Evolutionary conservation across 2,329 filamentous ascomycete genomes (phyloP).

Genomic region (Phyllosticta paracitricarpa): DNA sequence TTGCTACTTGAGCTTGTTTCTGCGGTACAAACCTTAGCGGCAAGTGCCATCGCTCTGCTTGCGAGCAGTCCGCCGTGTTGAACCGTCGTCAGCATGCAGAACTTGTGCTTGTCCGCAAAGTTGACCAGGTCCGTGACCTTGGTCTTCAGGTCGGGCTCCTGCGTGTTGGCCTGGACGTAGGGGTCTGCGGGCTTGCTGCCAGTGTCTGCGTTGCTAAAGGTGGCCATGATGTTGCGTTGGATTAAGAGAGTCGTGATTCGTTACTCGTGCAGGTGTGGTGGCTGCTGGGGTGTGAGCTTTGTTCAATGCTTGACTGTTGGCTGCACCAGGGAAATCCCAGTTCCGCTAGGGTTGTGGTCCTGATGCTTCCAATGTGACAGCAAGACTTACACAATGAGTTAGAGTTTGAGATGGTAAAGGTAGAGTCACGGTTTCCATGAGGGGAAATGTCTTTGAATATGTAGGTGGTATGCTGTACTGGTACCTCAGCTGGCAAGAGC

Average conservation of each 20-base stretch:
- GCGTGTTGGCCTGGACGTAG: conserved; percentile 67
- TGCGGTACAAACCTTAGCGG: conserved; percentile 52
- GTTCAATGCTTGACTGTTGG: neutral
- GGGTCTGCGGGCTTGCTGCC: conserved; percentile 52
- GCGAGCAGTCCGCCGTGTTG: conserved; percentile 55
- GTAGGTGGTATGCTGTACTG: neutral
- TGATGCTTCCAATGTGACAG: neutral
- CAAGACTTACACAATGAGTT: neutral
- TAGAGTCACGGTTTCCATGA: neutral
- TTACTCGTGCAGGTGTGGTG: neutral
- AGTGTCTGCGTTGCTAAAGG: conserved; percentile 31
- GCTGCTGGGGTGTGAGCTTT: neutral
- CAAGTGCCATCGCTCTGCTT: conserved; percentile 79
- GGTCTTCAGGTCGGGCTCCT: conserved; percentile 59
- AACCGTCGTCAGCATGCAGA: conserved; percentile 81
- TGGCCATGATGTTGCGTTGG: conserved; percentile 13
- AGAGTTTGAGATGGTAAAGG: neutral
- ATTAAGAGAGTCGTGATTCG: neutral
- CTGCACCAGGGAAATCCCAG: neutral
- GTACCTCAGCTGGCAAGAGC: neutral
- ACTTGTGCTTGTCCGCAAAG: conserved; percentile 67
- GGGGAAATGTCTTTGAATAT: neutral
- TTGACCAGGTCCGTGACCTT: conserved; percentile 65
- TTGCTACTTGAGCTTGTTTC: neutral
- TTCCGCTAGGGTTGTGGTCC: neutral